These are phyloP conservation scores for Arthrobotrys sinensis DNA, from an alignment of 2,329 filamentous ascomycete genomes.

Conservation along the genomic window DNA sequence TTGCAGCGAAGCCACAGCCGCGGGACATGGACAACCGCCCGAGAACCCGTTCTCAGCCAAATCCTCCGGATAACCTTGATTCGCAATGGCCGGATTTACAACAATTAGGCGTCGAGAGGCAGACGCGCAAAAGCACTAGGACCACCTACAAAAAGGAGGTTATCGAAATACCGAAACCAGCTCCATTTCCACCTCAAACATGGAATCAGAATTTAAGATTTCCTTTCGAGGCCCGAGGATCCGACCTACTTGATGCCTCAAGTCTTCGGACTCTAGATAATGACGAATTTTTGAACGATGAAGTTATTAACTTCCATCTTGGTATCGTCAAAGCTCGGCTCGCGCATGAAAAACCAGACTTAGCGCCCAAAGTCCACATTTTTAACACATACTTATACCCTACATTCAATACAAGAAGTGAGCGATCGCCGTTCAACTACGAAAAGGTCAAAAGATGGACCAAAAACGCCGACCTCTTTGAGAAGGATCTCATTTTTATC, in stretches of 20 bases:
- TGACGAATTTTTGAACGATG: conserved; percentile 91
- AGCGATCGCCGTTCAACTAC: conserved; percentile 75
- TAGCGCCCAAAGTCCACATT: conserved; percentile 81
- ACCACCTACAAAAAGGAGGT: conserved; percentile 2
- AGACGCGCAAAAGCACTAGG: conserved; percentile 18
- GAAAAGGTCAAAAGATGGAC: conserved; percentile 91
- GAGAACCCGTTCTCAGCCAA: neutral
- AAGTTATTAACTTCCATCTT: conserved; percentile 85
- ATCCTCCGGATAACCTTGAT: conserved; percentile 67
- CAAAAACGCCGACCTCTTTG: conserved; percentile 84
- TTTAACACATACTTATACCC: conserved; percentile 95
- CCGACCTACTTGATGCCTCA: conserved; percentile 78
- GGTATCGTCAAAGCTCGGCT: conserved; percentile 74
- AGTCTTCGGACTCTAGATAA: conserved; percentile 85
- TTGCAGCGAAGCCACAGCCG: neutral
- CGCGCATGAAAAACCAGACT: conserved; percentile 72
- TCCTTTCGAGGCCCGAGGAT: conserved; percentile 69
- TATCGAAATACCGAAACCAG: conserved; percentile 26
- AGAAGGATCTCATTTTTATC: conserved; percentile 89
- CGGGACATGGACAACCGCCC: conserved; percentile 17
- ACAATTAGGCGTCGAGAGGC: neutral
- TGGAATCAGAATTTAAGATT: conserved; percentile 41
- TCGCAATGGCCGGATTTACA: conserved; percentile 64
- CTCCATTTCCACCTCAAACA: conserved; percentile 32
- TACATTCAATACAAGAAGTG: conserved; percentile 73